Conservation (phyloP, 495 filamentous ascomycete genomes). For the Neurospora tetrasperma region DNA sequence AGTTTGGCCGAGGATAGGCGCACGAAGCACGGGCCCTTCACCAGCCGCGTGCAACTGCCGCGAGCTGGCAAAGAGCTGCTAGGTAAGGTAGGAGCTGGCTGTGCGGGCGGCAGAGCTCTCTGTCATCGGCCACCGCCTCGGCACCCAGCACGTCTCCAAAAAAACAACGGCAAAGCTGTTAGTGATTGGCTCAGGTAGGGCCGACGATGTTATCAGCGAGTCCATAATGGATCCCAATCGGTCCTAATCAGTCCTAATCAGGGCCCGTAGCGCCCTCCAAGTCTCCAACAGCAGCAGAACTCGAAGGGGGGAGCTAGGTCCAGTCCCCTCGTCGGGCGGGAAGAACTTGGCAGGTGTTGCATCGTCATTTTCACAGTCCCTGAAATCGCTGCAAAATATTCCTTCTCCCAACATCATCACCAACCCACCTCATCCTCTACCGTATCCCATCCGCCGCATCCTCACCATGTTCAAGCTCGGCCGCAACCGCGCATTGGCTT, state of each 20-base stretch:
- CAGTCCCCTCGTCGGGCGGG: not conserved
- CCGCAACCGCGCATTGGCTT: slow-evolving; percentile 38
- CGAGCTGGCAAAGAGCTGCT: not conserved
- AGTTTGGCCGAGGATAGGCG: not conserved
- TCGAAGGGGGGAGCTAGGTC: not conserved
- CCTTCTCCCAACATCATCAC: not conserved
- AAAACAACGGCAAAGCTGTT: not conserved
- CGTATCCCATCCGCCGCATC: slow-evolving; percentile 7
- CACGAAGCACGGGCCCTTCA: not conserved
- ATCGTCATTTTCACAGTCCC: not conserved
- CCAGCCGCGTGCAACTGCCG: not conserved
- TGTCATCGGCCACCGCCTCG: not conserved
- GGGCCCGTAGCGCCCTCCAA: not conserved
- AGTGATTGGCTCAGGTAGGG: not conserved
- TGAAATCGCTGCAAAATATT: not conserved
- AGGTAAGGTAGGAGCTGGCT: not conserved
- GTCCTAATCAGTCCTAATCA: not conserved
- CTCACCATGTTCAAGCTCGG: slow-evolving; percentile 38
- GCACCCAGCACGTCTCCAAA: not conserved
- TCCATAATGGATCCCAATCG: not conserved
- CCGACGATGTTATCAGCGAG: not conserved
- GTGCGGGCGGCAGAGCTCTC: not conserved
- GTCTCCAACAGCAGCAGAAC: not conserved
- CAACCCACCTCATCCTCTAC: not conserved
- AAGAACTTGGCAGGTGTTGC: not conserved